These are phyloP conservation scores for Tolypocladium sp. DNA, from an alignment of 2,329 filamentous ascomycete genomes.

Conservation along the genomic window DNA sequence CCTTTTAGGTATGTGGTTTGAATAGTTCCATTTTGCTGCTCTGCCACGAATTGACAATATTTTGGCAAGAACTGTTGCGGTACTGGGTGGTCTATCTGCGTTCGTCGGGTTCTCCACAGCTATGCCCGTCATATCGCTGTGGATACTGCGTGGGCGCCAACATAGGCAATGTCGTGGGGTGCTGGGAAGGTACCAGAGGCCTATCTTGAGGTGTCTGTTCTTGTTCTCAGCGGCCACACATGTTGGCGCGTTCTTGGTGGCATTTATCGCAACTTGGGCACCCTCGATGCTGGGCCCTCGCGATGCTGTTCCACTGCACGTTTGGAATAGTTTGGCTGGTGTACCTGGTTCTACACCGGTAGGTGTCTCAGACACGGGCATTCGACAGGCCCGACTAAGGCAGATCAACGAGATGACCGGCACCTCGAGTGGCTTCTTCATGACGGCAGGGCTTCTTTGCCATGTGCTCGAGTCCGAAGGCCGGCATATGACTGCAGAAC, in stretches of 20 bases:
- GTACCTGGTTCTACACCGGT: neutral
- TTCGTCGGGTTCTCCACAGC: slow-evolving; percentile 3
- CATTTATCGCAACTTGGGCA: slow-evolving; percentile 1
- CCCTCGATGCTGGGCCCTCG: neutral
- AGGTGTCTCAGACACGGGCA: neutral
- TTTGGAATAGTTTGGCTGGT: slow-evolving; percentile 3
- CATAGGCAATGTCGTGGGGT: neutral
- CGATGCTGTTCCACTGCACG: neutral
- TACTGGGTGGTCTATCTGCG: neutral
- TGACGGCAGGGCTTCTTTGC: slow-evolving; percentile 1
- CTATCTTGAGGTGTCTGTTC: neutral
- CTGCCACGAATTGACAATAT: neutral
- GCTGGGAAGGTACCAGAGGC: neutral
- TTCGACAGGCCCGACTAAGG: slow-evolving; percentile 4
- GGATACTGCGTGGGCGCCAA: neutral
- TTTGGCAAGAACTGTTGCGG: neutral
- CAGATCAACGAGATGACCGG: slow-evolving; percentile 9
- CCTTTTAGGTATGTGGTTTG: neutral
- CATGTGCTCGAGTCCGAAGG: neutral
- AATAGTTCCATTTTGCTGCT: neutral
- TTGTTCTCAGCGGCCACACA: slow-evolving; percentile 2
- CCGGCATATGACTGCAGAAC: neutral
- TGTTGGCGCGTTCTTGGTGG: slow-evolving; percentile 5
- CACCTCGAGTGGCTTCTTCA: slow-evolving; percentile 8
- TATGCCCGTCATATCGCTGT: slow-evolving; percentile 2